These are phyloP conservation scores for Reutealis trisperma DNA, from an alignment of 345 rosid species.

Conservation along the genomic window DNA sequence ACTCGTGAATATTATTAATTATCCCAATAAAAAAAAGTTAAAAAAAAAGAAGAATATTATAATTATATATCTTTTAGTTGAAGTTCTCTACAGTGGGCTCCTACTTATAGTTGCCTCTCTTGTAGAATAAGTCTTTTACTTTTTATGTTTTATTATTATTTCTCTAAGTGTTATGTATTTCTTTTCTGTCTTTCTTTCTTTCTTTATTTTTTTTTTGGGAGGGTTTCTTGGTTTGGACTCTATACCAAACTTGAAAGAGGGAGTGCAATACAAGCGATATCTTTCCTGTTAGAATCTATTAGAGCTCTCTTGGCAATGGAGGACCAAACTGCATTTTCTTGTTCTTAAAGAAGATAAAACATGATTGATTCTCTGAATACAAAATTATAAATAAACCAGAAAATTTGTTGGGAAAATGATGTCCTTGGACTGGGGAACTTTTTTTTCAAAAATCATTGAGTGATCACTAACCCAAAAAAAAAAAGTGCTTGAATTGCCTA, in stretches of 20 bases:
- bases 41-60: neutral
- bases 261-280: constrained; percentile 18
- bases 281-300: neutral
- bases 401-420: constrained; percentile 15
- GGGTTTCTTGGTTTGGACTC: constrained; percentile 16
- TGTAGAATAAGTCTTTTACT: neutral
- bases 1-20: too few relatives aligned
- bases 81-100: constrained; percentile 10
- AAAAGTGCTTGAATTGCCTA: neutral
- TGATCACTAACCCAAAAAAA: neutral
- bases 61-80: neutral
- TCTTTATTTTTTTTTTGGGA: neutral
- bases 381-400: too few relatives aligned
- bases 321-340: constrained; percentile 17
- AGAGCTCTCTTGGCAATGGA: neutral
- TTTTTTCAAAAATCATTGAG: neutral
- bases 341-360: constrained; percentile 6
- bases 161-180: neutral
- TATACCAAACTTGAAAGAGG: constrained; percentile 1
- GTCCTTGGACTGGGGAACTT: neutral
- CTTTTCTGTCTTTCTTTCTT: too few relatives aligned
- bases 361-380: constrained; percentile 8
- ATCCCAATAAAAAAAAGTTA: neutral
- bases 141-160: neutral
- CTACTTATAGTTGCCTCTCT: constrained; percentile 14